Percentiles rank a stretch among this genome's conserved stretches.
phyloP scores from a whole-genome alignment of 1,284 basidiomycete species.

The Lignosus rhinocerotis region DNA sequence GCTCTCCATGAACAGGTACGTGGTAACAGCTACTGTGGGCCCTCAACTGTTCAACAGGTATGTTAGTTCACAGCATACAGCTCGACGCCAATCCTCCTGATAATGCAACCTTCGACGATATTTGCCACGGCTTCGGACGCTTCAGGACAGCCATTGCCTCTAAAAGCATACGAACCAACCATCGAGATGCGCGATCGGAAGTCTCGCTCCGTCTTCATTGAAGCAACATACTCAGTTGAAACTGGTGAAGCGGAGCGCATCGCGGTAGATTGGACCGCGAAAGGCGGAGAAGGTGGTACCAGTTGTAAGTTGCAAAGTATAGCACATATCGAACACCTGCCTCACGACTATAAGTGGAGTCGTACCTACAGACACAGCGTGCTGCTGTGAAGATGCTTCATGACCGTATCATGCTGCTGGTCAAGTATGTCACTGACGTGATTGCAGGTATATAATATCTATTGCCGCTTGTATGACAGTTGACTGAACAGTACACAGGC shows the following conservation, averaged over 20 bases:
- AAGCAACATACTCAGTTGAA: slow-evolving; percentile 85
- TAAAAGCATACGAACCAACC: slow-evolving; percentile 88
- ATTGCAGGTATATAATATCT: slow-evolving; percentile 57
- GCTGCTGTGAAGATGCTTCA: slow-evolving; percentile 96
- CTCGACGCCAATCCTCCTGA: slow-evolving; percentile 74
- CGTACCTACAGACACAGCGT: slow-evolving; percentile 87
- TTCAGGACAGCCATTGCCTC: slow-evolving; percentile 72
- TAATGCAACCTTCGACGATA: slow-evolving; percentile 60
- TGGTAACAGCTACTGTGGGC: not conserved
- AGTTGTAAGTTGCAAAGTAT: slow-evolving; percentile 53
- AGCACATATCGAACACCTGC: not conserved
- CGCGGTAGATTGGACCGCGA: slow-evolving; percentile 94
- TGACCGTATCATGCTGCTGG: slow-evolving; percentile 82
- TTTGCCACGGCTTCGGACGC: slow-evolving; percentile 53
- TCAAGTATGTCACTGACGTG: slow-evolving; percentile 79
- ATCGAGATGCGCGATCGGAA: slow-evolving; percentile 79
- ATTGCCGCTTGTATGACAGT: not conserved
- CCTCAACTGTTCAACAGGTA: slow-evolving; percentile 2
- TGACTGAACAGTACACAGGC: slow-evolving; percentile 1
- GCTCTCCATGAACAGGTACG: slow-evolving; percentile 83
- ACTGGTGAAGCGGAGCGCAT: slow-evolving; percentile 98
- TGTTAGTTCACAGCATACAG: slow-evolving; percentile 70
- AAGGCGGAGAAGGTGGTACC: slow-evolving; percentile 83
- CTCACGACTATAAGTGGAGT: slow-evolving; percentile 65
- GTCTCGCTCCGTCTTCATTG: slow-evolving; percentile 79